A percentile compares a stretch with the other conserved stretches of the same genome.
These are phyloP conservation scores for Alternaria viburni DNA, from an alignment of 2,329 filamentous ascomycete species.

Conservation along the genomic window DNA sequence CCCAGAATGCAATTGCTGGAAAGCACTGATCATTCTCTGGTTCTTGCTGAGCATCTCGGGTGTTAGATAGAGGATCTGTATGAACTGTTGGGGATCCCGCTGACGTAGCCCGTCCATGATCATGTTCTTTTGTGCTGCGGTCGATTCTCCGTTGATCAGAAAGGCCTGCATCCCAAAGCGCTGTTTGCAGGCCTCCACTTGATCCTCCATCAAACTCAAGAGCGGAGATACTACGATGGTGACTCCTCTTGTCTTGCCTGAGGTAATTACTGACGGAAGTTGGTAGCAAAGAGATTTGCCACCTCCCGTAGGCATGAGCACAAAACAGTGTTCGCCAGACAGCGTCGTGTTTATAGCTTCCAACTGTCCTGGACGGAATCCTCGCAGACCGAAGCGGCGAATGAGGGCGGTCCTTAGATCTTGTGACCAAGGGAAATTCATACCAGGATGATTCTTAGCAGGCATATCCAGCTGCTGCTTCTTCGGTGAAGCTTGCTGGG, in stretches of 20 bases:
- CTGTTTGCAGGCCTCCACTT: conserved; percentile 77
- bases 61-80: conserved; percentile 92
- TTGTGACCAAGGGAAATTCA: conserved; percentile 72
- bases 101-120: conserved; percentile 71
- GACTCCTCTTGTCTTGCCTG: conserved; percentile 81
- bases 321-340: conserved; percentile 85
- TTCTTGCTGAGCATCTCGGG: conserved; percentile 96
- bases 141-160: conserved; percentile 79
- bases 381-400: conserved; percentile 81
- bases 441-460: conserved; percentile 50
- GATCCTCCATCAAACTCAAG: conserved; percentile 95
- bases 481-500: conserved; percentile 32
- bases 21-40: conserved; percentile 66
- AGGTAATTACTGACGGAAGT: conserved; percentile 81
- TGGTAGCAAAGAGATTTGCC: conserved; percentile 98
- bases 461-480: conserved; percentile 34
- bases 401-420: conserved; percentile 84
- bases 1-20: conserved; percentile 72
- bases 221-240: conserved; percentile 95
- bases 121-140: conserved; percentile 65
- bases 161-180: conserved; percentile 78
- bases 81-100: conserved; percentile 71
- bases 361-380: conserved; percentile 89
- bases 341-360: conserved; percentile 96
- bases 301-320: conserved; percentile 96